Percentiles rank a stretch among this genome's conserved stretches.
Conservation (phyloP, 2,329 filamentous ascomycete genomes). For the Aureobasidium uvarum region DNA sequence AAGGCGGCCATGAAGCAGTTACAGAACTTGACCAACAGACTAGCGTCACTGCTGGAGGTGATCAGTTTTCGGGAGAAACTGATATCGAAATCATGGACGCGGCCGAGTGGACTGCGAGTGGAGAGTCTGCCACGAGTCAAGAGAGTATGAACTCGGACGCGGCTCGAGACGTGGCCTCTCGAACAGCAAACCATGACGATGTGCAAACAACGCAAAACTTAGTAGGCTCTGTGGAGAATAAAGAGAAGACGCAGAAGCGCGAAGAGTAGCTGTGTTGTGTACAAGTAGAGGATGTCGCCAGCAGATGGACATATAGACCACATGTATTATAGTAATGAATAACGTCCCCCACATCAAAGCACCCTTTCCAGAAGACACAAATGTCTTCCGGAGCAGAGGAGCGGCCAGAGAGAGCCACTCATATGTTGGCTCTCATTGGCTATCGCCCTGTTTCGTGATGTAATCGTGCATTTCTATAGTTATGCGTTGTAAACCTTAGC, state of each 20-base stretch:
- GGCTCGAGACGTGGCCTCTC: slow-evolving; percentile 19
- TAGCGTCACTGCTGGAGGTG: slow-evolving; percentile 32
- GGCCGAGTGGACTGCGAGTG: slow-evolving; percentile 14
- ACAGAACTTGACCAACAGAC: slow-evolving; percentile 29
- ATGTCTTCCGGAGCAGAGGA: too few relatives aligned
- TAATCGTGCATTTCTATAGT: too few relatives aligned
- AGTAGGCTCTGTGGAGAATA: neutral
- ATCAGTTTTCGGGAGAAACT: slow-evolving; percentile 35
- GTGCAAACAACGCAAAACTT: slow-evolving; percentile 10
- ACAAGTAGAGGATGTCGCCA: neutral
- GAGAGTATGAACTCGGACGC: slow-evolving; percentile 12
- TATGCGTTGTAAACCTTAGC: too few relatives aligned
- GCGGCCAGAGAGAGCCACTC: too few relatives aligned
- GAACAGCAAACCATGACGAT: slow-evolving; percentile 25
- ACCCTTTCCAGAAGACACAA: too few relatives aligned
- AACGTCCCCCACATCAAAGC: neutral
- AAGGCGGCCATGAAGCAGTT: slow-evolving; percentile 23
- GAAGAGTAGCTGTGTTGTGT: neutral
- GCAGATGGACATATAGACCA: neutral
- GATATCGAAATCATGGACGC: slow-evolving; percentile 33
- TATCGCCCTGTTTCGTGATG: too few relatives aligned
- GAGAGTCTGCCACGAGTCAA: slow-evolving; percentile 25
- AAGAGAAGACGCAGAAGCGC: neutral
- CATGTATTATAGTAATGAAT: slow-evolving; percentile 25
- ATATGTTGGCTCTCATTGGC: too few relatives aligned